Evolutionary conservation across 73 alveolate genomes (phyloP).

Genomic region (Chromera velia): DNA sequence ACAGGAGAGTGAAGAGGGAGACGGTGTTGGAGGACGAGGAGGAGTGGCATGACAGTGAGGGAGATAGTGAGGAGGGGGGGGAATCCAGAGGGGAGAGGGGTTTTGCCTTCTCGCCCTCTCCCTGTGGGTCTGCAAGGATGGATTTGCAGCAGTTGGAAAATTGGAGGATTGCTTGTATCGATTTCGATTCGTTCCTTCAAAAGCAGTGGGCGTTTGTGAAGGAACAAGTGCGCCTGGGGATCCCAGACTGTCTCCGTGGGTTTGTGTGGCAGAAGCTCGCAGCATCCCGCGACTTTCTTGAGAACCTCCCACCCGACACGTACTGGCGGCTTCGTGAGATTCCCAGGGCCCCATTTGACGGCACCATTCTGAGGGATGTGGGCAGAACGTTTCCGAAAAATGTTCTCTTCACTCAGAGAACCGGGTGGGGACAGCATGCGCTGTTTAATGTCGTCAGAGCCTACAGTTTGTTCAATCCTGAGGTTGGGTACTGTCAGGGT

Average conservation of each 20-base stretch:
- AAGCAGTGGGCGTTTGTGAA: neutral
- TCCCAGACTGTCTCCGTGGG: conserved; percentile 50
- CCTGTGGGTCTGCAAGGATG: too few species aligned
- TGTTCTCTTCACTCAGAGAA: conserved; percentile 59
- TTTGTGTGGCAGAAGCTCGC: conserved; percentile 74
- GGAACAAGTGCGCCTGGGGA: conserved; percentile 74
- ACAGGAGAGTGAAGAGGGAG: too few species aligned
- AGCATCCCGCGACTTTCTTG: conserved; percentile 68
- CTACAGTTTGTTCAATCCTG: conserved; percentile 60
- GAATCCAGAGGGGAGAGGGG: too few species aligned
- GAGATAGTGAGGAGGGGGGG: too few species aligned
- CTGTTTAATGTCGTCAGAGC: conserved; percentile 71
- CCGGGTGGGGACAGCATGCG: conserved; percentile 79
- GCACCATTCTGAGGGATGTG: too few species aligned
- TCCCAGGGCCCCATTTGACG: too few species aligned
- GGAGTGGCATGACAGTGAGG: too few species aligned
- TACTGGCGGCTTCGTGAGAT: too few species aligned
- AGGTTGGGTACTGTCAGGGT: conserved; percentile 88
- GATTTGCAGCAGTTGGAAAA: too few species aligned
- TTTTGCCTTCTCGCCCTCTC: too few species aligned
- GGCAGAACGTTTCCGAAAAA: conserved; percentile 69
- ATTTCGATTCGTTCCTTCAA: neutral
- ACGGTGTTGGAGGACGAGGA: too few species aligned
- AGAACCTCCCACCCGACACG: conserved; percentile 61
- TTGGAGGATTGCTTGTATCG: neutral